phyloP scores from a whole-genome alignment of 768 basidiomycete species.

The Amyloporia xantha region DNA sequence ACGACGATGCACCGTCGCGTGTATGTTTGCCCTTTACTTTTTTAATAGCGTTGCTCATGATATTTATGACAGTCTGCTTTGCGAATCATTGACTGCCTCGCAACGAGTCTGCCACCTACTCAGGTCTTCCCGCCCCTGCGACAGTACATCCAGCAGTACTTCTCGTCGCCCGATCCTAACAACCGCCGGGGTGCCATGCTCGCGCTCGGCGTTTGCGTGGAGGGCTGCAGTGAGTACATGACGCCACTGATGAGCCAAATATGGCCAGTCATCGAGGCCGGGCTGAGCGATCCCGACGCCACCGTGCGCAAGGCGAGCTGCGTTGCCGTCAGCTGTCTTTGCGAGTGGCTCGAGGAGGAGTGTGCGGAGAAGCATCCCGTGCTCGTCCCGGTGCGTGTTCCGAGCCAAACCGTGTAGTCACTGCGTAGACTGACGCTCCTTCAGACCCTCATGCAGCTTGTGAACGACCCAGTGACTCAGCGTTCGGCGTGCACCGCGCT shows the following conservation, averaged over 20 bases:
- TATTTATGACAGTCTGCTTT: conserved; percentile 64
- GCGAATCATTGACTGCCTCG: conserved; percentile 88
- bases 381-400: conserved; percentile 73
- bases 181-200: conserved; percentile 90
- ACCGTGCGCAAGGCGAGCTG: conserved; percentile 94
- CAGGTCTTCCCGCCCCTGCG: conserved; percentile 96
- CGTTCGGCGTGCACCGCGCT: conserved; percentile 94
- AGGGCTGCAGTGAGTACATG: conserved; percentile 98
- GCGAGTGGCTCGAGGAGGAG: conserved; percentile 96
- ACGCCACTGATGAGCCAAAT: conserved; percentile 85
- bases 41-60: not conserved
- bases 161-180: conserved; percentile 69
- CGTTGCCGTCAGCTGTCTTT: conserved; percentile 90
- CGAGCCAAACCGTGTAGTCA: not conserved
- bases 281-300: conserved; percentile 77
- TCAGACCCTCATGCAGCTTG: conserved; percentile 90
- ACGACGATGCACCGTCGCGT: conserved; percentile 88
- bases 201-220: conserved; percentile 90
- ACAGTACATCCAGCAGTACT: conserved; percentile 75
- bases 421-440: not conserved
- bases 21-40: conserved; percentile 38
- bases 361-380: conserved; percentile 75
- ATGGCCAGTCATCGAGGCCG: conserved; percentile 91
- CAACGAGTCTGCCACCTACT: conserved; percentile 85
- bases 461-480: conserved; percentile 83